Percentiles rank a stretch among this genome's conserved stretches.
phyloP scores from a whole-genome alignment of 78 protist species.

The Ministeria vibrans region DNA sequence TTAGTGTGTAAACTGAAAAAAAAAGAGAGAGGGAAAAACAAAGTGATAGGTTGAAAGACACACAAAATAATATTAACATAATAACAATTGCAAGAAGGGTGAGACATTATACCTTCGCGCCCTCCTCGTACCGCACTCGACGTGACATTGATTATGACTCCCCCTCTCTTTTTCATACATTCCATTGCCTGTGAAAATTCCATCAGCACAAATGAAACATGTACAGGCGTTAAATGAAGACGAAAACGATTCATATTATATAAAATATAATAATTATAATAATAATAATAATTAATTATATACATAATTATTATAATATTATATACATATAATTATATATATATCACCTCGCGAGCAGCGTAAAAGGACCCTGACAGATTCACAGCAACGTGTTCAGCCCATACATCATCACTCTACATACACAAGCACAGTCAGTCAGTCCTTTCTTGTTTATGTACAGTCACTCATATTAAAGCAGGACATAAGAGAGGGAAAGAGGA shows the following conservation, averaged over 20 bases:
- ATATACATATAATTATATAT: no score
- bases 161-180: neutral
- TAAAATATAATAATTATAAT: no score
- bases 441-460: no score
- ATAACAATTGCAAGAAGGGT: no score
- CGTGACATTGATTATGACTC: slow-evolving; percentile 2
- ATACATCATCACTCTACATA: neutral
- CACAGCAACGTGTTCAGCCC: neutral
- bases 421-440: neutral
- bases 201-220: neutral
- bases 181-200: neutral
- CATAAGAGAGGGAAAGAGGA: no score
- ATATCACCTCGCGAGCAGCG: neutral
- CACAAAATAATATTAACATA: no score
- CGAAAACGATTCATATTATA: neutral
- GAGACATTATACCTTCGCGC: neutral
- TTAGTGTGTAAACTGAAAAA: neutral
- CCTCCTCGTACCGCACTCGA: neutral
- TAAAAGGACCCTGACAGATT: neutral
- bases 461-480: no score
- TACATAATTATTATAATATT: neutral
- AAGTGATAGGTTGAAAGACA: neutral
- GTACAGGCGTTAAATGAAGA: neutral
- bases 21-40: neutral
- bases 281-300: no score